These are phyloP conservation scores for Rhizoclosmatium globosum DNA, from an alignment of 192 early-diverging fungal species.

Conservation along the genomic window DNA sequence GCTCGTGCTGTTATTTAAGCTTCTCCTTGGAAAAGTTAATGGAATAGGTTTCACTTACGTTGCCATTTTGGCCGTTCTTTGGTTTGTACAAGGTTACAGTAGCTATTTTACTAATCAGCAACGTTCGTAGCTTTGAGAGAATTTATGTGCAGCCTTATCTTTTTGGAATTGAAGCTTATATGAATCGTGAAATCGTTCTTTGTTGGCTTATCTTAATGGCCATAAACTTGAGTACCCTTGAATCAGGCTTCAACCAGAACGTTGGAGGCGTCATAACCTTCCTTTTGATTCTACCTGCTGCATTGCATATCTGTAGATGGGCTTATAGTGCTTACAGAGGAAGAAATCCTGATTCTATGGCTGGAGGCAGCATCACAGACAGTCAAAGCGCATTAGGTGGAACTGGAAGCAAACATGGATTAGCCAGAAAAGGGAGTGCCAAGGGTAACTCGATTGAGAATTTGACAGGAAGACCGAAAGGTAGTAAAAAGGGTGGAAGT, in stretches of 20 bases:
- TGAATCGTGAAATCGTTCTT: slow-evolving; percentile 29
- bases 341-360: neutral
- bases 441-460: slow-evolving; percentile 28
- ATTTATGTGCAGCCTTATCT: slow-evolving; percentile 35
- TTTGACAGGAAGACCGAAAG: slow-evolving; percentile 5
- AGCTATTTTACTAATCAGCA: neutral
- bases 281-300: slow-evolving; percentile 17
- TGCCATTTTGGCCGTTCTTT: slow-evolving; percentile 14
- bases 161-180: slow-evolving; percentile 30
- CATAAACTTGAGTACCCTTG: slow-evolving; percentile 15
- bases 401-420: neutral
- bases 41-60: slow-evolving; percentile 20
- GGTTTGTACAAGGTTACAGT: neutral
- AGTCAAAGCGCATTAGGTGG: neutral
- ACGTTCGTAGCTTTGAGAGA: slow-evolving; percentile 3
- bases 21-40: slow-evolving; percentile 11
- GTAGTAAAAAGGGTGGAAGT: slow-evolving; percentile 1
- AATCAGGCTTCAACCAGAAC: neutral
- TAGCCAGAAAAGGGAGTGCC: slow-evolving; percentile 1
- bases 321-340: neutral
- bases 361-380: neutral
- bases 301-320: slow-evolving; percentile 11
- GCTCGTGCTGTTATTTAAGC: slow-evolving; percentile 24
- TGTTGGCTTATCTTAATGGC: slow-evolving; percentile 33
- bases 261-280: slow-evolving; percentile 8